phyloP scores from a whole-genome alignment of 163 green algal species.

The Scenedesmus sp. region DNA sequence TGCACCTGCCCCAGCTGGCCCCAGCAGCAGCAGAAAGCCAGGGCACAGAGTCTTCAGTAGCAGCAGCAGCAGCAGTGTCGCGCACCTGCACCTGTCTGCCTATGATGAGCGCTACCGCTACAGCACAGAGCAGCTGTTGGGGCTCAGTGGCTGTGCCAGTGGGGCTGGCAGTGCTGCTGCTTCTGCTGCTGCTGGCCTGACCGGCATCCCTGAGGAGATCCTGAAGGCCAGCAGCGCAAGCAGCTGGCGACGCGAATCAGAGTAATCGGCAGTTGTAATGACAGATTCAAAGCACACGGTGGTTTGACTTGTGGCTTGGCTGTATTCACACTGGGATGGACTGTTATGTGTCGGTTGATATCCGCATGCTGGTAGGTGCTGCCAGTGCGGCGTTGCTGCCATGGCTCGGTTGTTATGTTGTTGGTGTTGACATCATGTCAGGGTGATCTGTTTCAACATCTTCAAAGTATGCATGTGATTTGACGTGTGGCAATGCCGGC shows the following conservation, averaged over 20 bases:
- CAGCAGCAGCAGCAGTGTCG: not conserved
- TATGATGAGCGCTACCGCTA: constrained; percentile 46
- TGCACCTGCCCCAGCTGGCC: not conserved
- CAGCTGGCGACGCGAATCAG: not conserved
- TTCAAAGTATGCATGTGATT: too few species aligned
- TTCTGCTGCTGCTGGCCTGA: not conserved
- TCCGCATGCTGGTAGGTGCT: too few species aligned
- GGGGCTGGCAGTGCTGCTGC: not conserved
- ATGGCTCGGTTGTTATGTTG: too few species aligned
- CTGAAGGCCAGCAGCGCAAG: not conserved
- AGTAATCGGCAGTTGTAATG: not conserved
- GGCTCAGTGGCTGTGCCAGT: not conserved
- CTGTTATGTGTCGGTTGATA: too few species aligned
- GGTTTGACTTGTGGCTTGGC: too few species aligned
- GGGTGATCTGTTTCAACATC: too few species aligned
- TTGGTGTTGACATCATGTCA: too few species aligned
- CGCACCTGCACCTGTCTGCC: not conserved
- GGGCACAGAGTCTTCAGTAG: not conserved
- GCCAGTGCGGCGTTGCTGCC: too few species aligned
- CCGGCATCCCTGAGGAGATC: not conserved
- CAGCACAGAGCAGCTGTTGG: constrained; percentile 26
- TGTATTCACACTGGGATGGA: too few species aligned
- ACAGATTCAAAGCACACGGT: too few species aligned
- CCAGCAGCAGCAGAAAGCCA: constrained; percentile 24
- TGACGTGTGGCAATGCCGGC: too few species aligned